Evolutionary conservation across 2,329 filamentous ascomycete species (phyloP).

Genomic region (Ophidiomyces ophidiicola): DNA sequence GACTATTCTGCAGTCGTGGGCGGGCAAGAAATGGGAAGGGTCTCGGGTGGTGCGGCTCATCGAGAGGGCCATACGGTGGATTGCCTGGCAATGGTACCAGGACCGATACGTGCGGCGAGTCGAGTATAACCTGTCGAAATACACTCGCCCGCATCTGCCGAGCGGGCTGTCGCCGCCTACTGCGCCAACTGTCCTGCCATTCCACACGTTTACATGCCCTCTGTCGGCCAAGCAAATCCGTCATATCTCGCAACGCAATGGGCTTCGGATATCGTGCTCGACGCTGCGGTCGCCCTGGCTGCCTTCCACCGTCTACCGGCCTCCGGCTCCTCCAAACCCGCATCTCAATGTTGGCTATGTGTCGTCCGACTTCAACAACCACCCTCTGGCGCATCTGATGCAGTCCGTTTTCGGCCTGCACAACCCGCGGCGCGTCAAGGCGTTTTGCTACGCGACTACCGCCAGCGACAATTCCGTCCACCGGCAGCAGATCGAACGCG

Average conservation of each 20-base stretch:
- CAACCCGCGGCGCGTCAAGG: slow-evolving; percentile 57
- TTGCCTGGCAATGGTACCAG: slow-evolving; percentile 76
- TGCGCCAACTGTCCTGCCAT: slow-evolving; percentile 87
- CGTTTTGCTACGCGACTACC: slow-evolving; percentile 93
- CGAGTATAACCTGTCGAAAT: slow-evolving; percentile 46
- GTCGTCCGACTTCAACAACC: slow-evolving; percentile 98
- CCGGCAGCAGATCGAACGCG: slow-evolving; percentile 80
- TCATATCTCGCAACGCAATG: slow-evolving; percentile 89
- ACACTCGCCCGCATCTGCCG: slow-evolving; percentile 63
- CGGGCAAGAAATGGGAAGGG: slow-evolving; percentile 72
- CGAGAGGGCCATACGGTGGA: slow-evolving; percentile 67
- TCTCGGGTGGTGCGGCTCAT: slow-evolving; percentile 70
- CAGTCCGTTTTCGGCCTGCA: slow-evolving; percentile 96
- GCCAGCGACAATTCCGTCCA: slow-evolving; percentile 79
- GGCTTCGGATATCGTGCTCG: slow-evolving; percentile 79
- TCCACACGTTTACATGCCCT: slow-evolving; percentile 95
- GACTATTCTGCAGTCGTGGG: slow-evolving; percentile 46
- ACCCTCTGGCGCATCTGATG: slow-evolving; percentile 93
- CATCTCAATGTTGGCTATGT: slow-evolving; percentile 89
- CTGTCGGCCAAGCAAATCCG: slow-evolving; percentile 84
- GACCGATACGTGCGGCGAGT: slow-evolving; percentile 58
- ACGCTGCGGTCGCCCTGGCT: slow-evolving; percentile 82
- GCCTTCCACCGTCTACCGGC: slow-evolving; percentile 65
- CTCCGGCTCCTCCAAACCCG: slow-evolving; percentile 68
- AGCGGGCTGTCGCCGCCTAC: slow-evolving; percentile 62